A percentile compares a stretch with the other conserved stretches of the same genome.
phyloP scores from a whole-genome alignment of 257 asterid species.

The Primulina tabacum region DNA sequence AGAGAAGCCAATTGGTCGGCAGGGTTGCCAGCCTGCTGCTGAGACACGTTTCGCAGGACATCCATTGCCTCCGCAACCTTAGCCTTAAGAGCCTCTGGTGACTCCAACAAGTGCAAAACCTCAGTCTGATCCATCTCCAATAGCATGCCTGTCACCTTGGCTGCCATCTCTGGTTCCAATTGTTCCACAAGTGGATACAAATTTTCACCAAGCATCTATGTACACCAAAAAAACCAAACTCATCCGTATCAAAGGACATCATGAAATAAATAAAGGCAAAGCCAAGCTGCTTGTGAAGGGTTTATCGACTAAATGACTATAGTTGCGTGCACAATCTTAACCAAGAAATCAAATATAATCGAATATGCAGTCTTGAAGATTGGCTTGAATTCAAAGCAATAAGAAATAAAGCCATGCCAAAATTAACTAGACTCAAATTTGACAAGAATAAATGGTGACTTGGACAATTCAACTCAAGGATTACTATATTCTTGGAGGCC shows the following conservation, averaged over 20 bases:
- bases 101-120: slow-evolving; percentile 56
- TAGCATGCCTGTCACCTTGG: slow-evolving; percentile 63
- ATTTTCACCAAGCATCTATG: slow-evolving; percentile 58
- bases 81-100: slow-evolving; percentile 57
- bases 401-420: not conserved
- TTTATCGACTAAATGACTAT: not conserved
- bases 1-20: slow-evolving; percentile 49
- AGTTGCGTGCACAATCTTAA: not conserved
- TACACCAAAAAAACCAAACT: not conserved
- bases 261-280: not conserved
- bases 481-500: not conserved
- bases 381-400: not conserved
- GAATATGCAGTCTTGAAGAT: not conserved
- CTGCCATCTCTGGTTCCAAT: slow-evolving; percentile 59
- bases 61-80: slow-evolving; percentile 66
- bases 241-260: not conserved
- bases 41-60: slow-evolving; percentile 48
- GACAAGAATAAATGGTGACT: not conserved
- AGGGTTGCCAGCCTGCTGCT: slow-evolving; percentile 37
- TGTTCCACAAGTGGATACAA: slow-evolving; percentile 58
- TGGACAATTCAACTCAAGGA: not conserved
- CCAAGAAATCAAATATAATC: not conserved
- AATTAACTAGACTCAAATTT: not conserved
- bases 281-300: not conserved
- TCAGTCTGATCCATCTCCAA: slow-evolving; percentile 63